Evolutionary conservation across 2,329 filamentous ascomycete species (phyloP), one percentile per base, ranked within the genome.

Genomic region (Penicillium glabrum): DNA sequence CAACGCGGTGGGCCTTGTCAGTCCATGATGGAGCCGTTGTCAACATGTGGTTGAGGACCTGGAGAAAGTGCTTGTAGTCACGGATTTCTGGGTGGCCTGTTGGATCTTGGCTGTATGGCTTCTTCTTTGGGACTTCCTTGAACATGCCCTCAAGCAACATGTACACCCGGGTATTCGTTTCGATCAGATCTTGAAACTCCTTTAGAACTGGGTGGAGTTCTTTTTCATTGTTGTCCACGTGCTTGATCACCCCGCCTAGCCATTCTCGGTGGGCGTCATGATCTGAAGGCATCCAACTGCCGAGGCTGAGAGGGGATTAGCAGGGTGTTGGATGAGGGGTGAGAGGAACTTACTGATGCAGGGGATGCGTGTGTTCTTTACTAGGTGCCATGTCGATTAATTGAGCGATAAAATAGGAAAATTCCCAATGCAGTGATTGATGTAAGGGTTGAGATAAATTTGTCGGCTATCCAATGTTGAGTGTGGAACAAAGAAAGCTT

Each of bases 141-240:
- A 88, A 90, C 88, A 90, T 90, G 60, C 82, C 77, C 24, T 77
- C 76, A 67, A 89, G 84, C 69, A 86, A 84, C 80, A 90, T 86
- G 75, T 85, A 87, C 26, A 90, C 75, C 23, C 86, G 81, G 1
- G 86, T 76, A 61, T 85, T 85, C 27, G 71, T 71, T 69, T 90
- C 87, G 60, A 91, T 90, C 24, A 90, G 74, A 1, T 82, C 70
- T 66, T 86, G 80, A 75, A 91, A 89, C 61, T 89, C 87, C 59
- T 81, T 65, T 0, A 90, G 72, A 0, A 85, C 85, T 0, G 86
- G 86, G 13, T 82, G 79, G 0, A 90, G 76, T 2, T 80, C 70
- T 61, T 81, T 73, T 5, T 73, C 67, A 8, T 76, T 73, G 16
- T 76, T 71, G 63, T 86, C 82, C 23, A 86, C 81, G 41, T 86